A percentile compares a stretch with the other conserved stretches of the same genome.
Conservation (phyloP, 108 stramenopile genomes). For the Discostella stelligeroides region DNA sequence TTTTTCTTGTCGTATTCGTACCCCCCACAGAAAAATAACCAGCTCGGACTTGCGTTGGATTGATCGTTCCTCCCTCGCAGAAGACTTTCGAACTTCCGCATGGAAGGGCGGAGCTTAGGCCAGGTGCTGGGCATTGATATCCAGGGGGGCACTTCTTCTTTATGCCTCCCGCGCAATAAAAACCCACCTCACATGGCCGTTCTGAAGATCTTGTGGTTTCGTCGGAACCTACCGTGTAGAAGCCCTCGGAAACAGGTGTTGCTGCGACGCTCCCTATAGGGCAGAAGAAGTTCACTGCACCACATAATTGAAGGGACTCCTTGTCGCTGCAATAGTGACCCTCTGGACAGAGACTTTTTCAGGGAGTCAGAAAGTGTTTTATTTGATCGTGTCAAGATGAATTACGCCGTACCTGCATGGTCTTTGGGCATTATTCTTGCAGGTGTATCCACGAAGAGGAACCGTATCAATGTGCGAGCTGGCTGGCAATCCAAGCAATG, state of each 20-base stretch:
- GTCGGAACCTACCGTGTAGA: conserved; percentile 18
- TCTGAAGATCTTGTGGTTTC: conserved; percentile 16
- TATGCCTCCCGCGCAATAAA: conserved; percentile 26
- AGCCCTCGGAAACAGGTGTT: conserved; percentile 20
- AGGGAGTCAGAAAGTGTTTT: background rate
- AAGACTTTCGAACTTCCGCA: conserved; percentile 31
- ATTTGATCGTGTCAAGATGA: background rate
- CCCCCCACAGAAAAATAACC: conserved; percentile 42
- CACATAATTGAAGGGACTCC: conserved; percentile 25
- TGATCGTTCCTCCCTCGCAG: conserved; percentile 33
- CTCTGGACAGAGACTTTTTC: conserved; percentile 11
- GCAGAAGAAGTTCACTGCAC: conserved; percentile 30
- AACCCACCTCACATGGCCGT: conserved; percentile 20
- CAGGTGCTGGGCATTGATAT: conserved; percentile 25
- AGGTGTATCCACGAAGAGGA: conserved; percentile 36
- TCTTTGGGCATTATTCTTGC: conserved; percentile 36
- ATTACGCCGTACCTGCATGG: conserved; percentile 18
- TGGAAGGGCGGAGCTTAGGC: conserved; percentile 17
- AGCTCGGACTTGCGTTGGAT: conserved; percentile 12
- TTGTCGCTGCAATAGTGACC: conserved; percentile 33
- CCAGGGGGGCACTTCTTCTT: conserved; percentile 31
- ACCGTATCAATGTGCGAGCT: conserved; percentile 17
- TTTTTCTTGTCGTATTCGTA: conserved; percentile 11
- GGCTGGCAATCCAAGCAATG: background rate
- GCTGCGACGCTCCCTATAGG: conserved; percentile 24